phyloP scores from a whole-genome alignment of 2,329 filamentous ascomycete species.

The Capronia epimyces region DNA sequence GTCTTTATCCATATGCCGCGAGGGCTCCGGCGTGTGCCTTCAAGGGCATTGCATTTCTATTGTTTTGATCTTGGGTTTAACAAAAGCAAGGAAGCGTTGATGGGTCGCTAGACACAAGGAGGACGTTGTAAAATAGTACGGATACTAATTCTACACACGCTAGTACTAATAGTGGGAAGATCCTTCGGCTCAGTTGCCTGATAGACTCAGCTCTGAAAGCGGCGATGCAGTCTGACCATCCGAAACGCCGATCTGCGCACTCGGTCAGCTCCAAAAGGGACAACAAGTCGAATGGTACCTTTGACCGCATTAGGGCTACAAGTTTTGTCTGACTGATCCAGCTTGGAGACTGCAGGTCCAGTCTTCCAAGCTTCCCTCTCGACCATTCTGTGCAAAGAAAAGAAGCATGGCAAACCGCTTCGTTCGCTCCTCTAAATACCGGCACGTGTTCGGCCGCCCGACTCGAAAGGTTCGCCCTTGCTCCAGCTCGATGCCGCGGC shows the following conservation, averaged over 20 bases:
- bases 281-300: slow-evolving; percentile 8
- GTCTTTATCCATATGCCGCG: no score
- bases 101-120: no score
- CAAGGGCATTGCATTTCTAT: no score
- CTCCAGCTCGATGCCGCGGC: slow-evolving; percentile 4
- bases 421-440: slow-evolving; percentile 68
- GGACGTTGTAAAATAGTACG: no score
- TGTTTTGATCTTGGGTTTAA: no score
- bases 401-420: slow-evolving; percentile 62
- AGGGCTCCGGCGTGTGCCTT: no score
- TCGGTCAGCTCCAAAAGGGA: not conserved
- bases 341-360: slow-evolving; percentile 4
- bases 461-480: slow-evolving; percentile 64
- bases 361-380: not conserved
- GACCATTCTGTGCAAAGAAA: not conserved
- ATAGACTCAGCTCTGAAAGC: not conserved
- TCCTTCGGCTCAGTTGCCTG: not conserved
- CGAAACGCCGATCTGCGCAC: not conserved
- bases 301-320: slow-evolving; percentile 13
- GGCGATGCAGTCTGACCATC: not conserved
- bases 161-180: no score
- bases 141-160: no score
- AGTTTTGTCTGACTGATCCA: not conserved
- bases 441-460: slow-evolving; percentile 94
- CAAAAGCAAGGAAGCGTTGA: no score